Evolutionary conservation across 2,329 filamentous ascomycete genomes (phyloP).

Genomic region (Plectosphaerella plurivora): DNA sequence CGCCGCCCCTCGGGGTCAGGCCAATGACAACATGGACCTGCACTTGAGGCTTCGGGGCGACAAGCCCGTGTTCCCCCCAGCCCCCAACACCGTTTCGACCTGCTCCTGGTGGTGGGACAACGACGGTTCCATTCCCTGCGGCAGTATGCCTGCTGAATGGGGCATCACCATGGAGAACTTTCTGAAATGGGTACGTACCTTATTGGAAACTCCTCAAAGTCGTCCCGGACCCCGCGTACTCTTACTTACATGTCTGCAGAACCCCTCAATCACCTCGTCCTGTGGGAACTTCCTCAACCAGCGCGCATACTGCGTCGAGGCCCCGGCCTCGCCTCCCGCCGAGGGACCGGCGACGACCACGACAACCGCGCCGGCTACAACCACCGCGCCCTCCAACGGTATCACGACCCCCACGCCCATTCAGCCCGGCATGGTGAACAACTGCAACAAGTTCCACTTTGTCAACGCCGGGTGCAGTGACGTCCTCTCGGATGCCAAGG

Average conservation of each 20-base stretch:
- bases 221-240: neutral
- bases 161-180: neutral
- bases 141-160: neutral
- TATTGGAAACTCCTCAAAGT: neutral
- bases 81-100: neutral
- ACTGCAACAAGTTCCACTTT: conserved; percentile 14
- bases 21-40: neutral
- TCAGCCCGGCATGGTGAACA: conserved; percentile 8
- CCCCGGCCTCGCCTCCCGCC: neutral
- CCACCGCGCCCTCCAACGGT: neutral
- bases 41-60: neutral
- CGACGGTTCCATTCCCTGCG: neutral
- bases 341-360: neutral
- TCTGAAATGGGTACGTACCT: neutral
- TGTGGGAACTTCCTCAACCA: neutral
- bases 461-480: conserved; percentile 4
- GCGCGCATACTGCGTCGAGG: conserved; percentile 2
- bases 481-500: neutral
- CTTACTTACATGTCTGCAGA: neutral
- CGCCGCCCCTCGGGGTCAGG: neutral
- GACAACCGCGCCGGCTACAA: neutral
- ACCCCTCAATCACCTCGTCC: neutral
- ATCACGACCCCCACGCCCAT: conserved; percentile 6
- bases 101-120: conserved; percentile 1
- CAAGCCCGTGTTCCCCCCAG: neutral